A percentile compares a stretch with the other conserved stretches of the same genome.
phyloP scores from a whole-genome alignment of 140 eudicot genomes.

The Cichorium intybus region DNA sequence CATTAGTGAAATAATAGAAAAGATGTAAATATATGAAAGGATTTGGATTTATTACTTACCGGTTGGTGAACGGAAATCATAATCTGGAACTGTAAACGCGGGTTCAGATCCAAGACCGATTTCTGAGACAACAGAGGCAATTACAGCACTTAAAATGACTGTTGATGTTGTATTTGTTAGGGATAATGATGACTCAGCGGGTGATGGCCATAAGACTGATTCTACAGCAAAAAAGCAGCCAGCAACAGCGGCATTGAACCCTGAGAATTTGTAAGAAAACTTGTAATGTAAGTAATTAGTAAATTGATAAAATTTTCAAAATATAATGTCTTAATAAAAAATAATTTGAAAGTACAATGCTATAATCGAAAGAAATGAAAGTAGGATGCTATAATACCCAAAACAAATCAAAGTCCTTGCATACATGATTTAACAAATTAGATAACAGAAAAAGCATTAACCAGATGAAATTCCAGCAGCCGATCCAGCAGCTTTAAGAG shows the following conservation, averaged over 20 bases:
- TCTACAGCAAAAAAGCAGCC: conserved; percentile 97
- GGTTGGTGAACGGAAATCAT: conserved; percentile 87
- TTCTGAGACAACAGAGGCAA: conserved; percentile 87
- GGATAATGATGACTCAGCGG: conserved; percentile 77
- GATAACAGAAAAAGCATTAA: conserved; percentile 26
- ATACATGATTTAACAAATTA: neutral
- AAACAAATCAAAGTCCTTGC: no score
- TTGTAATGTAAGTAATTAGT: neutral
- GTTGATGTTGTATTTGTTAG: conserved; percentile 84
- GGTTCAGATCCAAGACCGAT: conserved; percentile 97
- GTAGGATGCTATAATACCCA: no score
- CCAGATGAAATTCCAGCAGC: conserved; percentile 99
- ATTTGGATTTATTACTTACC: conserved; percentile 39
- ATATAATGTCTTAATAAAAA: no score
- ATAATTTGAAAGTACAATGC: no score
- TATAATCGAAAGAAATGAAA: no score
- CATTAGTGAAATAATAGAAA: neutral
- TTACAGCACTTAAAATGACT: conserved; percentile 94
- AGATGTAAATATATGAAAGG: conserved; percentile 1
- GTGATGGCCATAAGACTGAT: conserved; percentile 93
- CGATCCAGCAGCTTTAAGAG: conserved; percentile 91
- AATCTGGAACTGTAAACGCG: conserved; percentile 75
- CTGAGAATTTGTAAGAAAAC: conserved; percentile 32
- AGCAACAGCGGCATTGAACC: conserved; percentile 96
- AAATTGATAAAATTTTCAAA: no score